Conservation (phyloP, 148 eudicot species). For the Limonium bicolor region DNA sequence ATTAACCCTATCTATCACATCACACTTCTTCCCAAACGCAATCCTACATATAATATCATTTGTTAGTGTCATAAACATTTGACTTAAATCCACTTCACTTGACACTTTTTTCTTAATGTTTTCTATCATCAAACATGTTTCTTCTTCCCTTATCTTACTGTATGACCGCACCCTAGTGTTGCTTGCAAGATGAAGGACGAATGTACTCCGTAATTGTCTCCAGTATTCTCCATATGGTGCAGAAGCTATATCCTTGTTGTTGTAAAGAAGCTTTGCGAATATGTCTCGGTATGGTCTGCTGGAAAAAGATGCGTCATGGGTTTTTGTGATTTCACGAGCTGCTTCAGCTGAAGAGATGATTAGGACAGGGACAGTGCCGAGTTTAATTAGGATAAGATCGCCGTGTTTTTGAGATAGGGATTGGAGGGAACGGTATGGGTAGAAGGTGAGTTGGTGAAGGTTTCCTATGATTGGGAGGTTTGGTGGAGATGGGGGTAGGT, state of each 20-base stretch:
- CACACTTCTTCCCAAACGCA: not conserved
- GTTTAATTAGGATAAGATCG: slow-evolving; percentile 23
- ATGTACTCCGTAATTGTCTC: slow-evolving; percentile 21
- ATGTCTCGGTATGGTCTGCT: slow-evolving; percentile 10
- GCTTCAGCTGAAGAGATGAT: slow-evolving; percentile 13
- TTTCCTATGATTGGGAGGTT: slow-evolving; percentile 55
- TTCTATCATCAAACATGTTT: not conserved
- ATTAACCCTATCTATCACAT: not conserved
- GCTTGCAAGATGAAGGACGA: slow-evolving; percentile 3
- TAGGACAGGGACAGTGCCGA: slow-evolving; percentile 25
- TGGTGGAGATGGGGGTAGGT: slow-evolving; percentile 39
- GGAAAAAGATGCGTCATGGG: no score
- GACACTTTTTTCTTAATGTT: not conserved
- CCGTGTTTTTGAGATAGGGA: slow-evolving; percentile 2
- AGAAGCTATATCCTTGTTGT: slow-evolving; percentile 12
- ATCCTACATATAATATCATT: slow-evolving; percentile 1
- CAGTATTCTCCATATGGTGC: slow-evolving; percentile 17
- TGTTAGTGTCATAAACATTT: not conserved
- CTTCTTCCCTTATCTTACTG: not conserved
- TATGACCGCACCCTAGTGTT: not conserved
- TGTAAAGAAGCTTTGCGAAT: not conserved
- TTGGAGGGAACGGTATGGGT: slow-evolving; percentile 4
- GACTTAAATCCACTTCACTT: slow-evolving; percentile 1
- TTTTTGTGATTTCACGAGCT: slow-evolving; percentile 12
- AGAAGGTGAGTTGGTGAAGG: slow-evolving; percentile 25